Percentiles rank a stretch among this genome's conserved stretches.
Evolutionary conservation across 2,329 filamentous ascomycete genomes (phyloP).

Genomic region (Ceratocystis harringtonii): DNA sequence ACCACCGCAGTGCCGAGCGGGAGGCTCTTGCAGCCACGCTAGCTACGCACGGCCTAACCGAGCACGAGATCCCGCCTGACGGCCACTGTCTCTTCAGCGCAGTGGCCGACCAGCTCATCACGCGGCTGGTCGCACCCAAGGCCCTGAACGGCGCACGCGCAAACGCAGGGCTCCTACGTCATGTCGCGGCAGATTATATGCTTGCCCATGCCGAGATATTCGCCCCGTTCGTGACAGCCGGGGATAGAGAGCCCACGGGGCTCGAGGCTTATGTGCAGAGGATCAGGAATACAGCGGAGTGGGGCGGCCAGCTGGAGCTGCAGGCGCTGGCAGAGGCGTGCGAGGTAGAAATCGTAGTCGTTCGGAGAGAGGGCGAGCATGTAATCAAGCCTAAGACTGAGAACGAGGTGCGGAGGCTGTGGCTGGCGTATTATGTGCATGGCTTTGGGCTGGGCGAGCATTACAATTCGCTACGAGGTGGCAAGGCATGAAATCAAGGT

Average conservation of each 20-base stretch:
- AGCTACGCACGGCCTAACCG: slow-evolving; percentile 44
- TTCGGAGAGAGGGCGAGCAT: slow-evolving; percentile 73
- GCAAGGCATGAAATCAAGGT: not conserved
- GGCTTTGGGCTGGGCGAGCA: slow-evolving; percentile 91
- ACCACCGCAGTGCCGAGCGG: slow-evolving; percentile 56
- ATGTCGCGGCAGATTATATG: slow-evolving; percentile 66
- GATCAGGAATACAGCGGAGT: slow-evolving; percentile 79
- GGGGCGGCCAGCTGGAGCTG: slow-evolving; percentile 88
- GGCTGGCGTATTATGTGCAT: slow-evolving; percentile 91
- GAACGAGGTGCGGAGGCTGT: slow-evolving; percentile 43
- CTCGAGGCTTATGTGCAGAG: slow-evolving; percentile 57
- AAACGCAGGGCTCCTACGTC: slow-evolving; percentile 37
- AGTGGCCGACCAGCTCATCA: slow-evolving; percentile 62
- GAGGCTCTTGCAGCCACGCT: slow-evolving; percentile 56
- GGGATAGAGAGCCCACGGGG: slow-evolving; percentile 21
- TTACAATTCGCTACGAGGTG: slow-evolving; percentile 66
- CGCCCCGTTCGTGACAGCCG: slow-evolving; percentile 71
- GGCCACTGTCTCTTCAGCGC: slow-evolving; percentile 93
- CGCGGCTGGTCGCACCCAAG: slow-evolving; percentile 27
- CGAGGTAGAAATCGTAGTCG: slow-evolving; percentile 62
- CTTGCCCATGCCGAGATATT: slow-evolving; percentile 61
- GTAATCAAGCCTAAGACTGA: slow-evolving; percentile 45
- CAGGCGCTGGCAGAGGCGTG: slow-evolving; percentile 71
- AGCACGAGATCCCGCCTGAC: slow-evolving; percentile 73
- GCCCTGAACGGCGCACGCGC: slow-evolving; percentile 20